A percentile compares a stretch with the other conserved stretches of the same genome.
These are phyloP conservation scores for Aureobasidium subglaciale DNA, from an alignment of 2,329 filamentous ascomycete genomes.

Conservation along the genomic window DNA sequence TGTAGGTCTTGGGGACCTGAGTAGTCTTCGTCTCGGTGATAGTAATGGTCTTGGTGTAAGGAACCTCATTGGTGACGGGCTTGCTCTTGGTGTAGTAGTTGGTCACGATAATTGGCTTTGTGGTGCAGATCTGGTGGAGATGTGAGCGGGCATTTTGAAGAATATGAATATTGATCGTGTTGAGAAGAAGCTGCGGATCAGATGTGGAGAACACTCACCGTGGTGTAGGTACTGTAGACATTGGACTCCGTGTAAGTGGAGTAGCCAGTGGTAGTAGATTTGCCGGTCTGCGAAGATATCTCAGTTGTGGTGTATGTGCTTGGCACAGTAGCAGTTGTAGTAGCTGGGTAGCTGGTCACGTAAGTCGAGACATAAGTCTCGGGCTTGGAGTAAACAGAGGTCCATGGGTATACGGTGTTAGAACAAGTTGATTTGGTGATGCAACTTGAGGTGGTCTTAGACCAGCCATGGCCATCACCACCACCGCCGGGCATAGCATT, in stretches of 20 bases:
- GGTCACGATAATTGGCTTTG: neutral
- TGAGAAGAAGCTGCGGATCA: too few relatives aligned
- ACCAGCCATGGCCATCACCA: too few relatives aligned
- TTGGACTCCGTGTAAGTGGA: neutral
- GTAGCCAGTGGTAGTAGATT: neutral
- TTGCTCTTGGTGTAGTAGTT: neutral
- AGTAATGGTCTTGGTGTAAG: neutral
- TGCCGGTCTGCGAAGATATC: neutral
- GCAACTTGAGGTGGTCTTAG: neutral
- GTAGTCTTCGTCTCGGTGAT: neutral
- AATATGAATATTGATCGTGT: too few relatives aligned
- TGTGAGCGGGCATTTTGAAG: neutral
- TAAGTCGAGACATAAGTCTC: slow-evolving; percentile 3
- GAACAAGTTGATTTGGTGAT: slow-evolving; percentile 13
- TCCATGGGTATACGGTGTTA: neutral
- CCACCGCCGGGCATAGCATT: neutral
- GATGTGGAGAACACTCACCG: neutral
- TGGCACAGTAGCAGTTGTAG: neutral
- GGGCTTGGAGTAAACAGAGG: neutral
- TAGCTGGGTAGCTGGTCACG: slow-evolving; percentile 6
- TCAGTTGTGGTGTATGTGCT: slow-evolving; percentile 3
- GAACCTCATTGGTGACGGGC: neutral
- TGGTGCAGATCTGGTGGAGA: neutral
- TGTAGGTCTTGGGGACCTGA: neutral
- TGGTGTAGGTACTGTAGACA: neutral